phyloP scores from a whole-genome alignment of 2,329 filamentous ascomycete genomes.

The Bipolaris zeicola region DNA sequence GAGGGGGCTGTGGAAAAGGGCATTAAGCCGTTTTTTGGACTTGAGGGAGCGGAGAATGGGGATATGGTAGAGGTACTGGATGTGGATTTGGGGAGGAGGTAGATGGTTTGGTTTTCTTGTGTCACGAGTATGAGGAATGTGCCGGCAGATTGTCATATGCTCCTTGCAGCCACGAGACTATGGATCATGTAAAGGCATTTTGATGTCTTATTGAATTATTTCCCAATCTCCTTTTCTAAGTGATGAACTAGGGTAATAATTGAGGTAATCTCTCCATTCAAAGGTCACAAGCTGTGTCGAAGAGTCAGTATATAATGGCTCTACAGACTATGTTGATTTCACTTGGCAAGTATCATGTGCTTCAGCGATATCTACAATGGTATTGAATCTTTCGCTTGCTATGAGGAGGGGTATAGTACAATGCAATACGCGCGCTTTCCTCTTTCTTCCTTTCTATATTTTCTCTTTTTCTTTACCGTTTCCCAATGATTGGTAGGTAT shows the following conservation, averaged over 20 bases:
- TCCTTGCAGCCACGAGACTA: too few species aligned
- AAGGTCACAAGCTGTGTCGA: too few species aligned
- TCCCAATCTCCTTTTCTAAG: too few species aligned
- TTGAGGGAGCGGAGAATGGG: slow-evolving; percentile 19
- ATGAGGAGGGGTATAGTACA: slow-evolving; percentile 30
- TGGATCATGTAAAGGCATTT: too few species aligned
- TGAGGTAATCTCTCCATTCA: too few species aligned
- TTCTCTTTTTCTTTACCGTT: slow-evolving; percentile 51
- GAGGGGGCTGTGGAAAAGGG: slow-evolving; percentile 71
- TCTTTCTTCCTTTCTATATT: slow-evolving; percentile 11
- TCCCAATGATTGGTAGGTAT: slow-evolving; percentile 62
- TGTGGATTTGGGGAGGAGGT: slow-evolving; percentile 53
- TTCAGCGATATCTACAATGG: neutral
- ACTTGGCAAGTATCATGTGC: neutral
- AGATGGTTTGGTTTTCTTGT: neutral
- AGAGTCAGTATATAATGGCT: too few species aligned
- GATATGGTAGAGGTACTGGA: slow-evolving; percentile 52
- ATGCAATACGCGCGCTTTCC: slow-evolving; percentile 15
- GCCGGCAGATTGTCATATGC: too few species aligned
- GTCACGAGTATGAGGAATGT: too few species aligned
- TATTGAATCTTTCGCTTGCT: neutral
- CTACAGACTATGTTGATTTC: neutral
- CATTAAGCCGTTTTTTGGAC: slow-evolving; percentile 70
- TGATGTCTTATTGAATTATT: too few species aligned
- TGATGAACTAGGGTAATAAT: too few species aligned